These are phyloP conservation scores for Pistacia integerrima DNA, from an alignment of 345 rosid genomes.

Conservation along the genomic window DNA sequence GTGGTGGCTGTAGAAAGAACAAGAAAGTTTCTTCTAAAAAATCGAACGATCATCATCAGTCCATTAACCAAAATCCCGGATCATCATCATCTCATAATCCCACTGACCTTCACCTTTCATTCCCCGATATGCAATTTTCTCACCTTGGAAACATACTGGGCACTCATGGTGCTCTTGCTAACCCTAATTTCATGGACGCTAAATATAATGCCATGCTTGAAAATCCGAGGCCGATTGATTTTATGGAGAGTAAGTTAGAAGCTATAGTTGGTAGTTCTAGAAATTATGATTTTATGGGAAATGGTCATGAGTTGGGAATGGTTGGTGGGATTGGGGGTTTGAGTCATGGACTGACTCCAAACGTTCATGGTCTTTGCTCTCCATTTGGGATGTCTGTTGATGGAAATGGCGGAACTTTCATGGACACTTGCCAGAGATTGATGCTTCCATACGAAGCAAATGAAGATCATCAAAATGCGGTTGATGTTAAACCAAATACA, in stretches of 20 bases:
- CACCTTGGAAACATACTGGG: conserved; percentile 45
- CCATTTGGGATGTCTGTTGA: conserved; percentile 48
- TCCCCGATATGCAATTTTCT: conserved; percentile 52
- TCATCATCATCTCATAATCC: conserved; percentile 39
- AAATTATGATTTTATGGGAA: conserved; percentile 56
- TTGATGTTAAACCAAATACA: conserved; percentile 74
- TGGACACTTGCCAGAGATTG: conserved; percentile 61
- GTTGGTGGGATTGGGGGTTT: conserved; percentile 37
- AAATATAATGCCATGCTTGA: conserved; percentile 35
- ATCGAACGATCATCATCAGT: conserved; percentile 30
- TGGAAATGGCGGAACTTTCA: conserved; percentile 42
- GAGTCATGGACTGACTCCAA: conserved; percentile 26
- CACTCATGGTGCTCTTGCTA: conserved; percentile 25
- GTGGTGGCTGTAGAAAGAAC: conserved; percentile 95
- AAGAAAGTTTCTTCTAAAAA: conserved; percentile 66
- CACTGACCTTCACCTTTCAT: conserved; percentile 63
- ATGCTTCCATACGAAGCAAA: conserved; percentile 60
- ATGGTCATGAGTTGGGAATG: conserved; percentile 34
- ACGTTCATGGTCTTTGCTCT: conserved; percentile 41
- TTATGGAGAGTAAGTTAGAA: conserved; percentile 53
- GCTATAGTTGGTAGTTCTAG: conserved; percentile 46
- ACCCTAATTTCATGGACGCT: conserved; percentile 34
- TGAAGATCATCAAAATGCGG: conserved; percentile 43
- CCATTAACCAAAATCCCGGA: conserved; percentile 35
- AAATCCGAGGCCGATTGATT: conserved; percentile 43